A percentile compares a stretch with the other conserved stretches of the same genome.
These are phyloP conservation scores for Globisporangium radiosum DNA, from an alignment of 352 stramenopile species.

Conservation along the genomic window DNA sequence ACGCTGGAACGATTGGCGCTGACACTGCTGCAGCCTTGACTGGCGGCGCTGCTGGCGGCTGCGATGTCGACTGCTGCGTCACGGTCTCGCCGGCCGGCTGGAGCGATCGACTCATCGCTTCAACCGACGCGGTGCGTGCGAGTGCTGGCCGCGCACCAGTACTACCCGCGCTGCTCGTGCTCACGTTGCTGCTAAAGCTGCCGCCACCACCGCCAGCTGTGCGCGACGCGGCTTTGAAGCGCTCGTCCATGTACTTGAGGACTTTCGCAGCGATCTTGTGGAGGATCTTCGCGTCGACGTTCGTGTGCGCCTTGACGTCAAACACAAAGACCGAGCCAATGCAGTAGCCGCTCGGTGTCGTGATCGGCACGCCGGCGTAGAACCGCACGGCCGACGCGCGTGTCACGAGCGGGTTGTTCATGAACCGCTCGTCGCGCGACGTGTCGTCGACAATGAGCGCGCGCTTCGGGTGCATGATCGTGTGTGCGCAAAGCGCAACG, in stretches of 20 bases:
- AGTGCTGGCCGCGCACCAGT: slow-evolving; percentile 12
- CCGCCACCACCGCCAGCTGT: slow-evolving; percentile 7
- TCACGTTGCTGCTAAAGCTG: slow-evolving; percentile 13
- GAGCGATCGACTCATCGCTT: slow-evolving; percentile 18
- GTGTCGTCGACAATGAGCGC: slow-evolving; percentile 80
- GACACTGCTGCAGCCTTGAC: slow-evolving; percentile 18
- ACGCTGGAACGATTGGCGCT: background rate
- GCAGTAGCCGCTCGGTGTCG: slow-evolving; percentile 65
- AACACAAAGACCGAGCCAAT: slow-evolving; percentile 86
- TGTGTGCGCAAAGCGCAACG: slow-evolving; percentile 77
- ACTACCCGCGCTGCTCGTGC: slow-evolving; percentile 10
- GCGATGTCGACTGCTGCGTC: slow-evolving; percentile 30
- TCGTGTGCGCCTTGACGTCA: slow-evolving; percentile 70
- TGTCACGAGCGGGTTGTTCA: slow-evolving; percentile 79
- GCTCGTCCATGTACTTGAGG: slow-evolving; percentile 85
- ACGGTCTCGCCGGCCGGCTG: slow-evolving; percentile 56
- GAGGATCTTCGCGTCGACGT: slow-evolving; percentile 77
- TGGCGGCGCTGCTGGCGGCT: slow-evolving; percentile 8
- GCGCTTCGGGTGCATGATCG: slow-evolving; percentile 82
- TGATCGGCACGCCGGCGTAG: slow-evolving; percentile 79
- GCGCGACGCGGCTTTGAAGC: slow-evolving; percentile 40
- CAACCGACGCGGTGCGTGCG: slow-evolving; percentile 24
- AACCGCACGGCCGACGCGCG: slow-evolving; percentile 76
- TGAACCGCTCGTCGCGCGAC: slow-evolving; percentile 73
- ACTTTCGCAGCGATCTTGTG: slow-evolving; percentile 86